Evolutionary conservation across 371 early-diverging fungal genomes (phyloP).

Genomic region (Mortierella sp.): DNA sequence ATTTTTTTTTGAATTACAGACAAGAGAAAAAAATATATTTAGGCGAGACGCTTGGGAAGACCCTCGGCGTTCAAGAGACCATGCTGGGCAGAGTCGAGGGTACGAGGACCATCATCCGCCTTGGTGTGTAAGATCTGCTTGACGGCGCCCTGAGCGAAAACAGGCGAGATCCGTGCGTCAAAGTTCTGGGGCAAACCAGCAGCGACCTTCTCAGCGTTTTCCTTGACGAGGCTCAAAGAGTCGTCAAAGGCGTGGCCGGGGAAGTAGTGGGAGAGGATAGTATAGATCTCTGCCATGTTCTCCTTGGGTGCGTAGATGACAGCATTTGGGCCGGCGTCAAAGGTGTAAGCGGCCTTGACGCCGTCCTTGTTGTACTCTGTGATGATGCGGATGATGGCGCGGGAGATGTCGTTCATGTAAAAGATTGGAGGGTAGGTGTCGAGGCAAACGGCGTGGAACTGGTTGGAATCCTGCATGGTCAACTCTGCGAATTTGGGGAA

Average conservation of each 20-base stretch:
- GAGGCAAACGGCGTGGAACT: conserved; percentile 97
- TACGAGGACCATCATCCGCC: conserved; percentile 95
- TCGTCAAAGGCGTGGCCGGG: conserved; percentile 81
- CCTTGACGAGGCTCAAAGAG: conserved; percentile 66
- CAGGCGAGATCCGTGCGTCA: conserved; percentile 71
- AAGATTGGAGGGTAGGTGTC: conserved; percentile 96
- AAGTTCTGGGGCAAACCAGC: conserved; percentile 61
- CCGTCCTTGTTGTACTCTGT: conserved; percentile 89
- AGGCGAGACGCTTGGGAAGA: conserved; percentile 63
- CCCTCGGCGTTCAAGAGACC: conserved; percentile 74
- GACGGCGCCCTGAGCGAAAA: conserved; percentile 81
- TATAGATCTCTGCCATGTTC: conserved; percentile 87
- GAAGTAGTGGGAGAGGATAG: conserved; percentile 88
- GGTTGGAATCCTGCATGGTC: conserved; percentile 99
- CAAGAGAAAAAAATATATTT: conserved; percentile 5
- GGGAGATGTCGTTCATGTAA: conserved; percentile 95
- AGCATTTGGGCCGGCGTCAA: conserved; percentile 99
- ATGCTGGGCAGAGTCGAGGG: conserved; percentile 67
- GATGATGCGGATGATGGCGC: conserved; percentile 88
- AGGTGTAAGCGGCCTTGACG: conserved; percentile 88
- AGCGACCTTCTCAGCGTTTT: conserved; percentile 43
- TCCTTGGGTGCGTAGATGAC: conserved; percentile 92
- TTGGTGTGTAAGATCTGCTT: conserved; percentile 91
- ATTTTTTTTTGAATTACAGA: neutral
- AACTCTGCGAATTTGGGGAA: conserved; percentile 93